Evolutionary conservation across 495 filamentous ascomycete species (phyloP), one percentile per base, ranked within the genome.

Genomic region (Poronia punctata): DNA sequence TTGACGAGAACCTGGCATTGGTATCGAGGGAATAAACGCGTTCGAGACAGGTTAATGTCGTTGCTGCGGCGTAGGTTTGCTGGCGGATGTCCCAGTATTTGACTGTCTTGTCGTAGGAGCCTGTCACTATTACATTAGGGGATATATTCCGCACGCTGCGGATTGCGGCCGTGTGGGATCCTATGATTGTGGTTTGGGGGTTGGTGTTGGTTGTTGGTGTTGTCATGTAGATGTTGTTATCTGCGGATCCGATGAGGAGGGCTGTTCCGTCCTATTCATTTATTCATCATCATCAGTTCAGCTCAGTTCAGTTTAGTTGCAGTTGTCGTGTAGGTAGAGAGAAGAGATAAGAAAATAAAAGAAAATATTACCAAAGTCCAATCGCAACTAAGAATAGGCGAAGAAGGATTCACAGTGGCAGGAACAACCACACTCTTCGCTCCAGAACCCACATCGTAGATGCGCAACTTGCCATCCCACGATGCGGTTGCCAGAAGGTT

Each of bases 61-160:
- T 84, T 9, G 29, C 29, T 3, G 19, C 29, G 20, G 81, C 78
- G 4, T 86, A 75, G 14, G 31, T 31, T 24, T 67, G 61, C 45
- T 75, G 70, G 12, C 88, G 80, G 34, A 95, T 60, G 59, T 97
- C 90, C 90, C 90, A 97, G 66, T 90, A 94, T 60, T 92, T 95
- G 61, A 97, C 67, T 1, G 80, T 92, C 69, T 92, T 93, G 66
- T 97, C 90, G 90, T 90, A 97, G 2, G 84, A 88, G 24, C 90
- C 90, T 1, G 90, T 92, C 17, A 89, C 80, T 21, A 95, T 71
- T 41, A 59, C 71, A 52, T 75, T 71, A 51, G 90, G 82, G 70
- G 88, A 89, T n/a, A n/a, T n/a, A n/a, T n/a, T n/a, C 33, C 86
- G 80, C 28, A 83, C 82, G 57, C 72, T 80, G 46, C 79, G 78